Evolutionary conservation across 768 basidiomycete species (phyloP).

Genomic region (Phlegmacium glaucopus): DNA sequence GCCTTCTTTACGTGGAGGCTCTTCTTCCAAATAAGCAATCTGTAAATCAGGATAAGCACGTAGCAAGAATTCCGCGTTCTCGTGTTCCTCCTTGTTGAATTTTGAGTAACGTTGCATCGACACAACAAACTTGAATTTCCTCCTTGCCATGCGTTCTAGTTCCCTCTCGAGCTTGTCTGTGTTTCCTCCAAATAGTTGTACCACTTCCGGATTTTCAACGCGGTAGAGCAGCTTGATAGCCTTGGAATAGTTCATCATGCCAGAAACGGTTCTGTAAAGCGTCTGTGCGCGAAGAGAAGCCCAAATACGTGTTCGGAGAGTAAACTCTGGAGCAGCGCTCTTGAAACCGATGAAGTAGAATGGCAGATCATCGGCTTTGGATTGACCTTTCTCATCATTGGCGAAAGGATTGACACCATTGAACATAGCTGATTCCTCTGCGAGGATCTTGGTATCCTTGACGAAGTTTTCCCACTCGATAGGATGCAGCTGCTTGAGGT

Average conservation of each 20-base stretch:
- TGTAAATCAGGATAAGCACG: slow-evolving; percentile 98
- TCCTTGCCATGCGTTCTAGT: slow-evolving; percentile 93
- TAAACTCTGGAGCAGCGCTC: slow-evolving; percentile 97
- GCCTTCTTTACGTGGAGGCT: slow-evolving; percentile 89
- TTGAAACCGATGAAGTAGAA: slow-evolving; percentile 99
- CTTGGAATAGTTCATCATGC: slow-evolving; percentile 99
- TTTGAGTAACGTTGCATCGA: slow-evolving; percentile 99
- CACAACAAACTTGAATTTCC: slow-evolving; percentile 99
- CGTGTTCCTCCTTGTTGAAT: slow-evolving; percentile 99
- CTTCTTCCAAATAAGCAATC: slow-evolving; percentile 98
- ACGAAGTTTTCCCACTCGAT: slow-evolving; percentile 99
- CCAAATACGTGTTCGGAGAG: slow-evolving; percentile 98
- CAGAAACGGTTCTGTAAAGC: slow-evolving; percentile 96
- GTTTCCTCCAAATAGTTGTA: slow-evolving; percentile 95
- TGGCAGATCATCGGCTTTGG: slow-evolving; percentile 88
- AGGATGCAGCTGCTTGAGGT: slow-evolving; percentile 96
- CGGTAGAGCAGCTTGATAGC: slow-evolving; percentile 99
- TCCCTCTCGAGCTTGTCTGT: slow-evolving; percentile 96
- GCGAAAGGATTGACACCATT: slow-evolving; percentile 70
- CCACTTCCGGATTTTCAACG: slow-evolving; percentile 98
- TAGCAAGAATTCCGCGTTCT: slow-evolving; percentile 96
- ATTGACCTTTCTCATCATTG: slow-evolving; percentile 75
- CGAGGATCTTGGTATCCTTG: slow-evolving; percentile 98
- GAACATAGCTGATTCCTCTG: slow-evolving; percentile 89
- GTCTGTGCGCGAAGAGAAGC: slow-evolving; percentile 98